These are phyloP conservation scores for Hypomyces perniciosus DNA, from an alignment of 2,329 filamentous ascomycete species.

Conservation along the genomic window DNA sequence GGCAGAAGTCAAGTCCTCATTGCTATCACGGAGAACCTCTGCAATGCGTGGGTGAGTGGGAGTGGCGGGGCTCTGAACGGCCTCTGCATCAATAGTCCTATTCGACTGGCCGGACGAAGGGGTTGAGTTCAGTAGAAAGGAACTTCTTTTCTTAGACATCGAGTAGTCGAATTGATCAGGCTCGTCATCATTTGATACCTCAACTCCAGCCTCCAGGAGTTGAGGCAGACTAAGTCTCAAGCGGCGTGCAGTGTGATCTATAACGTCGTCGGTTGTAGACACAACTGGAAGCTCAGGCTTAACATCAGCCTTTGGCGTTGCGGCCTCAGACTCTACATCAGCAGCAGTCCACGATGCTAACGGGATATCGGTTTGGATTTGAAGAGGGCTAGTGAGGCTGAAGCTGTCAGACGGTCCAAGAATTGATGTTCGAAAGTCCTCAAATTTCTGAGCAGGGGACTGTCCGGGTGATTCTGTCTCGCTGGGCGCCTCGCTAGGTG, in stretches of 20 bases:
- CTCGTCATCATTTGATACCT: slow-evolving; percentile 24
- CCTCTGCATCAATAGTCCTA: slow-evolving; percentile 21
- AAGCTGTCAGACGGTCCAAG: neutral
- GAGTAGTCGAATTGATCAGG: slow-evolving; percentile 32
- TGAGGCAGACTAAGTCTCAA: neutral
- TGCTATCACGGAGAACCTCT: slow-evolving; percentile 18
- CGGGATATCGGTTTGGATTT: slow-evolving; percentile 35
- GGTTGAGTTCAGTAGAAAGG: slow-evolving; percentile 35
- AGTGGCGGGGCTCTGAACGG: slow-evolving; percentile 18
- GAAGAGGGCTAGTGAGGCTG: slow-evolving; percentile 22
- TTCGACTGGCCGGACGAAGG: slow-evolving; percentile 28
- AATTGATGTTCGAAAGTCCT: slow-evolving; percentile 18
- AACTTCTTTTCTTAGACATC: slow-evolving; percentile 38
- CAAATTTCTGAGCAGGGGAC: slow-evolving; percentile 29
- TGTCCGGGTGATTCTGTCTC: slow-evolving; percentile 17
- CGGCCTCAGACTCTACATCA: slow-evolving; percentile 56
- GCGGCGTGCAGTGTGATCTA: neutral
- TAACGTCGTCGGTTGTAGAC: slow-evolving; percentile 14
- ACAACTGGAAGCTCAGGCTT: slow-evolving; percentile 23
- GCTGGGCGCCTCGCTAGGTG: slow-evolving; percentile 34
- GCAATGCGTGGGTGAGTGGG: slow-evolving; percentile 18
- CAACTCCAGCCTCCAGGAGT: neutral
- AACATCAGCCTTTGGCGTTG: slow-evolving; percentile 60
- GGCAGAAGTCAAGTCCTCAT: slow-evolving; percentile 28
- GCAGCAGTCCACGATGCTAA: slow-evolving; percentile 34